Evolutionary conservation across 495 filamentous ascomycete species (phyloP), one percentile per base, ranked within the genome.

Genomic region (Penicillium nucicola): DNA sequence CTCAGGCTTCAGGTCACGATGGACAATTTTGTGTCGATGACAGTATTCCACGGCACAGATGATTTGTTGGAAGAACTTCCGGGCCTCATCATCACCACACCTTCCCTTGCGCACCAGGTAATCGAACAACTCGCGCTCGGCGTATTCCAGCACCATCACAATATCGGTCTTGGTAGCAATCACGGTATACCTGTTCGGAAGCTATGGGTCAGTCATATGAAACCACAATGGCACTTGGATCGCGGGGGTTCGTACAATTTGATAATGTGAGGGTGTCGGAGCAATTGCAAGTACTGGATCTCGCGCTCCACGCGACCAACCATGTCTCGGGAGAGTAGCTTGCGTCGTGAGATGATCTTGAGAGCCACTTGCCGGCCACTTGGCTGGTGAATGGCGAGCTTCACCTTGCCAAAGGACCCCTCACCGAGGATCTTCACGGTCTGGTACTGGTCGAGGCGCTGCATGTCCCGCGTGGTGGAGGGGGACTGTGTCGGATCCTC

Each of bases 41-140:
- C 93, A 98, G 71, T 98, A 98, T 64, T 98, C 93, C 43, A 98
- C 95, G 15, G 93, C 95, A 63, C 92, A 96, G n/a, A 97, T 90
- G 60, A 98, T 98, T 69, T 98, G 93, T 66, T 98, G 93, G 70
- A 98, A 98, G 73, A 98, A 97, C 57, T 92, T 88, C 40, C 93
- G 84, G 35, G 95, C 93, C 57, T 92, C 84, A 52, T 87, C 82
- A 68, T 98, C 93, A 33, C 84, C 77, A 78, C 97, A 89, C 68
- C 85, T 87, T 42, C 93, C 95, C 55, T 95, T 79, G 59, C 86
- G 81, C 49, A 98, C 93, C 23, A 98, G 89, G 64, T 97, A 97
- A 65, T 98, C 92, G 75, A 98, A 98, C 20, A 98, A 77, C 70
- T 98, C 93, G 33, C 88, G 89, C 44, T 93, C 93, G 36, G 93